Base-by-base conservation (phyloP, 2,329 filamentous ascomycete genomes). In the Calonectria multiphialidica region DNA sequence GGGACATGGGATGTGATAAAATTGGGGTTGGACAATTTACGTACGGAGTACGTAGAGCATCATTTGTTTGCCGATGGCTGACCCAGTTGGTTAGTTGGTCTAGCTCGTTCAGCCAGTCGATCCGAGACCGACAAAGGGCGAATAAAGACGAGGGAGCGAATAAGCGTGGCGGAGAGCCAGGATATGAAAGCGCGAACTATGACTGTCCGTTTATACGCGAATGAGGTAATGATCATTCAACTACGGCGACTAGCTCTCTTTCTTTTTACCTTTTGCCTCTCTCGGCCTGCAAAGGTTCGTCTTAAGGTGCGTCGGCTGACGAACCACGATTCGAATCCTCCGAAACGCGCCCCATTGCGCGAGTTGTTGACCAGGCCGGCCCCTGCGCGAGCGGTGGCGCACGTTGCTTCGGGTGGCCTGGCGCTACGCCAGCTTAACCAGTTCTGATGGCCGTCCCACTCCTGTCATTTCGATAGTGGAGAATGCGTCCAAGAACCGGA, bases 291-390 rank as follows among this genome's bases (percentile, higher is more conserved):
- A 16, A 59, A 59, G 53, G 53, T 59, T 59, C 33, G 33, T 40
- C 53, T 40, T 21, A 23, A 25, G 2, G 21, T 40, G 53, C n/a
- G 37, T 25, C 53, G 35, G 33, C 53, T 59, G 53, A 59, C 33
- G 53, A 59, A 59, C 53, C 53, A 40, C 53, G 53, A 59, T 59
- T 37, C 13, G 53, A 59, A 59, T 59, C 53, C 53, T 59, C 35
- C 53, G 53, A 59, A 21, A 37, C 33, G 4, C 18, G 33, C 33
- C 33, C 35, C 53, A 25, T 59, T 59, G 53, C 35, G 53, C 35
- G 33, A 59, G 53, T 59, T 59, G 63, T 47, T 8, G n/a, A 25
- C 53, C 12, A 37, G 53, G 53, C 13, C 2, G 12, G 3, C 35
- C 53, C 53, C 35, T 40, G 53, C 7, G 4, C 10, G 21, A 25